phyloP scores from a whole-genome alignment of 129 eudicot species.

The Logfia minima region DNA sequence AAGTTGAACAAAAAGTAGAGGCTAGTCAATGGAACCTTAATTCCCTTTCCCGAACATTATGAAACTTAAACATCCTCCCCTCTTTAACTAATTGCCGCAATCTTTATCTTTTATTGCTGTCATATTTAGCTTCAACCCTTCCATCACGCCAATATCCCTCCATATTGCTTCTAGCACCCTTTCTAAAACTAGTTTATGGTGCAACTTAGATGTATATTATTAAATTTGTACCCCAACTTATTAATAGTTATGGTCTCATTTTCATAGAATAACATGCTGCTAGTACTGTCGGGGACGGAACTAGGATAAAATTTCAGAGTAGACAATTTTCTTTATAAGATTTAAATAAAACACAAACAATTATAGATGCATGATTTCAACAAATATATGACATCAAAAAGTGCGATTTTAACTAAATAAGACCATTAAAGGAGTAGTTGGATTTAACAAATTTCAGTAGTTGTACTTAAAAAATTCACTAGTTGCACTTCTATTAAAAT shows the following conservation, averaged over 20 bases:
- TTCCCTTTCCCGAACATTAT: neutral
- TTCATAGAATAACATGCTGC: constrained; percentile 4
- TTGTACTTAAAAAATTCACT: too few relatives aligned
- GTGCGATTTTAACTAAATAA: too few relatives aligned
- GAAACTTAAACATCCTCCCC: neutral
- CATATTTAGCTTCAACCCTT: neutral
- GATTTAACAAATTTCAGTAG: too few relatives aligned
- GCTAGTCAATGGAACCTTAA: neutral
- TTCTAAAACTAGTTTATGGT: neutral
- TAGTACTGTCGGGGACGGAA: too few relatives aligned
- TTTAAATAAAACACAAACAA: too few relatives aligned
- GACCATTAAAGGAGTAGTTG: too few relatives aligned
- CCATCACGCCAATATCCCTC: neutral
- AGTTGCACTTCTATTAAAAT: too few relatives aligned
- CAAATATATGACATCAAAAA: too few relatives aligned
- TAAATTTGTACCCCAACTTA: neutral
- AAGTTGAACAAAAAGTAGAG: neutral
- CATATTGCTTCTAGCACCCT: neutral
- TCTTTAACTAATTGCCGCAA: neutral
- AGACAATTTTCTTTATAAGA: too few relatives aligned
- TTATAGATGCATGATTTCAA: too few relatives aligned
- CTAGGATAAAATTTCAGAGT: too few relatives aligned
- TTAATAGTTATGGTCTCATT: neutral
- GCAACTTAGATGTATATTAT: neutral
- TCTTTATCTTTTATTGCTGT: neutral